These are phyloP conservation scores for Raddia distichophylla DNA, from an alignment of 176 grass and related monocot species.

Conservation along the genomic window DNA sequence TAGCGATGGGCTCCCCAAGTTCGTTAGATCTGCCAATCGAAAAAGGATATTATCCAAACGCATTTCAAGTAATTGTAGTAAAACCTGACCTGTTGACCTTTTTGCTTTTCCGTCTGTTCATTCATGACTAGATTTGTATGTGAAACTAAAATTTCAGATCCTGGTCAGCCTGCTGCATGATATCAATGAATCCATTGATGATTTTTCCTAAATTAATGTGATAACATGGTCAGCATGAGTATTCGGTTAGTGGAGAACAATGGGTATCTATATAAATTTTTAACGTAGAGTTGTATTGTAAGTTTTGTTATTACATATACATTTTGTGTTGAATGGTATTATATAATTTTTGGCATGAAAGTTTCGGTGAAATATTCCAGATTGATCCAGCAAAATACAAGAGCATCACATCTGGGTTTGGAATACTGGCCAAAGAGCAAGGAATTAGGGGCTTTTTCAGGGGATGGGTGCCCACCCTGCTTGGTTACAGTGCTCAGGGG, in stretches of 20 bases:
- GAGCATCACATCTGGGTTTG: conserved; percentile 75
- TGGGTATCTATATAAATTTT: neutral
- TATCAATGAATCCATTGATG: neutral
- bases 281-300: neutral
- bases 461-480: conserved; percentile 75
- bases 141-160: no score
- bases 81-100: no score
- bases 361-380: conserved; percentile 25
- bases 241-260: neutral
- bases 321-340: neutral
- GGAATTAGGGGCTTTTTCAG: conserved; percentile 66
- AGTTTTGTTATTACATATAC: neutral
- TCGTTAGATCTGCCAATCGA: conserved; percentile 48
- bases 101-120: no score
- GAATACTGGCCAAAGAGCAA: conserved; percentile 67
- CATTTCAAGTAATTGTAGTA: no score
- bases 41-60: no score
- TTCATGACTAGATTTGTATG: no score
- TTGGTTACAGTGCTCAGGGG: conserved; percentile 72
- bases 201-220: neutral
- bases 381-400: conserved; percentile 70
- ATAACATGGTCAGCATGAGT: neutral
- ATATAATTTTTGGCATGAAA: neutral
- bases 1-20: conserved; percentile 65
- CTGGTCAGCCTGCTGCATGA: no score